Conservation (phyloP, 225 moss, liverwort and hornwort species). For the Rhytidiadelphus loreus region DNA sequence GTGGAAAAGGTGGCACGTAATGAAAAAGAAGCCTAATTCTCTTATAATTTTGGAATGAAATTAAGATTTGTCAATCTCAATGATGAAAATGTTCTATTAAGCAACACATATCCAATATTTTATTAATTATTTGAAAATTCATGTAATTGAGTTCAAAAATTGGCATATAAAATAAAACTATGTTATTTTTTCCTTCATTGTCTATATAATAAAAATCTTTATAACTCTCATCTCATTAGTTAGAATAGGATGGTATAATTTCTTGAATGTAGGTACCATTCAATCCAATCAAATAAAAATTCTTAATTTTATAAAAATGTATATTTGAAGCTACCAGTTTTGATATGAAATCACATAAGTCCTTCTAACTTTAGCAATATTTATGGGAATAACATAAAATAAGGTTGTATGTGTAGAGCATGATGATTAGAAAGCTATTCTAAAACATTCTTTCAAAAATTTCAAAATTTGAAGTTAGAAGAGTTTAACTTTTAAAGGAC, state of each 20-base stretch:
- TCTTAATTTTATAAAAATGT: not conserved
- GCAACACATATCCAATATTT: not conserved
- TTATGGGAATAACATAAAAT: not conserved
- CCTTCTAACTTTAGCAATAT: not conserved
- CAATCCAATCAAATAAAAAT: not conserved
- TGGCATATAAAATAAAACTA: not conserved
- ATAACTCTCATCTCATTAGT: not conserved
- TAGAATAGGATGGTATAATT: not conserved
- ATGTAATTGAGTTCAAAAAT: not conserved
- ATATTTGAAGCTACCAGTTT: not conserved
- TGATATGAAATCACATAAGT: not conserved
- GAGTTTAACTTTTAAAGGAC: too few species aligned
- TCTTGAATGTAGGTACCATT: not conserved
- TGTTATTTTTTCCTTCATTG: not conserved
- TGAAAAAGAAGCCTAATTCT: not conserved
- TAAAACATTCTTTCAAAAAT: not conserved
- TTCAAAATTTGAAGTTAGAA: not conserved
- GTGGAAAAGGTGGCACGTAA: rapidly evolving
- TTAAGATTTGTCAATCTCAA: too few species aligned
- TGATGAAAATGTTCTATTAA: not conserved
- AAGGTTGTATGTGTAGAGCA: not conserved
- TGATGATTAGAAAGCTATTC: not conserved
- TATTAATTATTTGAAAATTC: not conserved
- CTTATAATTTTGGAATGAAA: not conserved
- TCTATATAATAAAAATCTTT: not conserved